Conservation (phyloP, 257 asterid species). For the Solanum ossicruentum region DNA sequence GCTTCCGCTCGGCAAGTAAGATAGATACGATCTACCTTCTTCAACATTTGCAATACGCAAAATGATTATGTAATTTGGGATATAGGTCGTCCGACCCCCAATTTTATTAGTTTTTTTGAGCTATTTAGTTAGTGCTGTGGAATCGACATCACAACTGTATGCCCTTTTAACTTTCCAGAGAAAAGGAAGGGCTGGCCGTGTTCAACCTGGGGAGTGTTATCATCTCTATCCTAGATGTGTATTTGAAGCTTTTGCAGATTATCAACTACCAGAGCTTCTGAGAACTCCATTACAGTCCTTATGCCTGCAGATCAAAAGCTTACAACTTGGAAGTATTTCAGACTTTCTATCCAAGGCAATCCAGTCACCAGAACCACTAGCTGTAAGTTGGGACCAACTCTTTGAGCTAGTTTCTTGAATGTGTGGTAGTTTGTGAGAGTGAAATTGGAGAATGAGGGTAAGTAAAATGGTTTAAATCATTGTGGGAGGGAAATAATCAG, state of each 20-base stretch:
- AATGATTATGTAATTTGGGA: neutral
- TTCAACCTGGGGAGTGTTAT: constrained; percentile 94
- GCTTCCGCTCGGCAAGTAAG: constrained; percentile 92
- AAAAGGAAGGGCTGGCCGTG: constrained; percentile 99
- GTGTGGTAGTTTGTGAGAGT: neutral
- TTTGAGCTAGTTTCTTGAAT: neutral
- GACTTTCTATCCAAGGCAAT: constrained; percentile 82
- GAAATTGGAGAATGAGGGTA: neutral
- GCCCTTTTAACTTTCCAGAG: constrained; percentile 40
- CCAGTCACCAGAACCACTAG: constrained; percentile 80
- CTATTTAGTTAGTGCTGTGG: neutral
- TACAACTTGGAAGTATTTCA: constrained; percentile 81
- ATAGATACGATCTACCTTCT: neutral
- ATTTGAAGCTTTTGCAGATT: constrained; percentile 77
- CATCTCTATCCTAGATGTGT: constrained; percentile 91
- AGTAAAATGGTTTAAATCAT: neutral
- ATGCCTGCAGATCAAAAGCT: constrained; percentile 88
- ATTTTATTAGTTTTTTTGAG: neutral
- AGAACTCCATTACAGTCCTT: constrained; percentile 95
- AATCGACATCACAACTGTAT: neutral
- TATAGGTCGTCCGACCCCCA: neutral
- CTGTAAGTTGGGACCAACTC: constrained; percentile 37
- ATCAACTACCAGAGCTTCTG: constrained; percentile 91
- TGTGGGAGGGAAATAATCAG: neutral
- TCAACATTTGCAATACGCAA: neutral